A percentile compares a stretch with the other conserved stretches of the same genome.
Evolutionary conservation across 148 eudicot species (phyloP).

Genomic region (Camellia japonica): DNA sequence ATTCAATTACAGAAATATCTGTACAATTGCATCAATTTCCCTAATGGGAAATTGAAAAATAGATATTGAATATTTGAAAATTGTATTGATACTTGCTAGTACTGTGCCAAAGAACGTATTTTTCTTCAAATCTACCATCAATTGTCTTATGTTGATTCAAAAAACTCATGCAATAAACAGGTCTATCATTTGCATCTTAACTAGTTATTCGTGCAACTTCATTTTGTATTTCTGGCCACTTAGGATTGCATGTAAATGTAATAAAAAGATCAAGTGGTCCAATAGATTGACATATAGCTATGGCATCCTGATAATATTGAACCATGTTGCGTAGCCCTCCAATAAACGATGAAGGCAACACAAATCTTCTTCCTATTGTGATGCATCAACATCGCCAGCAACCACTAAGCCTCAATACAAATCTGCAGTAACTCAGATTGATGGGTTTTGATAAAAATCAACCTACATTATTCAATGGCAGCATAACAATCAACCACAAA

Average conservation of each 20-base stretch:
- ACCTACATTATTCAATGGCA: neutral
- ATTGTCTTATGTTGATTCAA: neutral
- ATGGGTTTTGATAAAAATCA: neutral
- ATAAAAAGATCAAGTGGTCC: neutral
- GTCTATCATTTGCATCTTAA: neutral
- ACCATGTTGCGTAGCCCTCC: neutral
- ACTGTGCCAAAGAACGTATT: neutral
- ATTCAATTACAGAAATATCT: neutral
- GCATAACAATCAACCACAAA: slow-evolving; percentile 13
- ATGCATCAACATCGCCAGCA: neutral
- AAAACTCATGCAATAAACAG: neutral
- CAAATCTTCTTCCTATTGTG: neutral
- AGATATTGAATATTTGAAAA: no score
- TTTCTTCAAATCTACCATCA: neutral
- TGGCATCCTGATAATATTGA: slow-evolving; percentile 2
- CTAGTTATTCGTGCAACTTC: neutral
- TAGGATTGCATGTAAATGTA: slow-evolving; percentile 8
- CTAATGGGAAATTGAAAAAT: neutral
- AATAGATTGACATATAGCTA: neutral
- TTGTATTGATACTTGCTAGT: neutral
- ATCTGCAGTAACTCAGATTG: neutral
- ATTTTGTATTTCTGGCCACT: neutral
- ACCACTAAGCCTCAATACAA: neutral
- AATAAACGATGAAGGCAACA: neutral
- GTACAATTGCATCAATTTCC: neutral